Evolutionary conservation across 768 basidiomycete species (phyloP).

Genomic region (Naematelia aurantialba): DNA sequence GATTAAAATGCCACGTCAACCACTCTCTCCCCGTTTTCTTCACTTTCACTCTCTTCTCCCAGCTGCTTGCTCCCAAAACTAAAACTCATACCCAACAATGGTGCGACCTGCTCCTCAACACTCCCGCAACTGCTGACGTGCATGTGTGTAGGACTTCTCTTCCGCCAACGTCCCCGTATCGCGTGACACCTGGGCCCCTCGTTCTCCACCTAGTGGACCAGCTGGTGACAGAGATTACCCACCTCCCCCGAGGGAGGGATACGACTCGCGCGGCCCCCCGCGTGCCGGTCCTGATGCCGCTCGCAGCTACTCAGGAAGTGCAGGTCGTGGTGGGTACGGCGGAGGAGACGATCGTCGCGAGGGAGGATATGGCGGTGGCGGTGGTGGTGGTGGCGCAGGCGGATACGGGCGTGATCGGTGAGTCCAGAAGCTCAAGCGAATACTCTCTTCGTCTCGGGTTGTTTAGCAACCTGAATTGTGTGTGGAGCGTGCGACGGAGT

Average conservation of each 20-base stretch:
- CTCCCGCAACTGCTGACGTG: neutral
- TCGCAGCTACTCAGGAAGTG: neutral
- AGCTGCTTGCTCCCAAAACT: neutral
- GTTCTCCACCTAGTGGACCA: constrained; percentile 15
- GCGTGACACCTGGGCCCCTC: constrained; percentile 5
- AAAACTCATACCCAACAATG: neutral
- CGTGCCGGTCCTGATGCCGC: neutral
- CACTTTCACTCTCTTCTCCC: neutral
- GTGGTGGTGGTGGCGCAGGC: neutral
- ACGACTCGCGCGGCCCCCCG: constrained; percentile 1
- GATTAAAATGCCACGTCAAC: neutral
- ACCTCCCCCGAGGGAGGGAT: neutral
- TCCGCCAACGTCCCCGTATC: constrained; percentile 33
- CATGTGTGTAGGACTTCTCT: constrained; percentile 33
- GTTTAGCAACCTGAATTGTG: no score
- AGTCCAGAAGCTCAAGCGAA: no score
- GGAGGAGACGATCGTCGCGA: neutral
- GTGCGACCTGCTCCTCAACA: neutral
- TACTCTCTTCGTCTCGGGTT: no score
- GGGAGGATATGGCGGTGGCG: neutral
- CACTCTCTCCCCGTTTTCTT: no score
- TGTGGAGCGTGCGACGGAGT: no score
- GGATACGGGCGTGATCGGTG: constrained; percentile 1
- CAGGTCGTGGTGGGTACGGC: neutral
- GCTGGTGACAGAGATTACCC: constrained; percentile 4